These are phyloP conservation scores for Falciphora oryzae DNA, from an alignment of 2,329 filamentous ascomycete species.

Conservation along the genomic window DNA sequence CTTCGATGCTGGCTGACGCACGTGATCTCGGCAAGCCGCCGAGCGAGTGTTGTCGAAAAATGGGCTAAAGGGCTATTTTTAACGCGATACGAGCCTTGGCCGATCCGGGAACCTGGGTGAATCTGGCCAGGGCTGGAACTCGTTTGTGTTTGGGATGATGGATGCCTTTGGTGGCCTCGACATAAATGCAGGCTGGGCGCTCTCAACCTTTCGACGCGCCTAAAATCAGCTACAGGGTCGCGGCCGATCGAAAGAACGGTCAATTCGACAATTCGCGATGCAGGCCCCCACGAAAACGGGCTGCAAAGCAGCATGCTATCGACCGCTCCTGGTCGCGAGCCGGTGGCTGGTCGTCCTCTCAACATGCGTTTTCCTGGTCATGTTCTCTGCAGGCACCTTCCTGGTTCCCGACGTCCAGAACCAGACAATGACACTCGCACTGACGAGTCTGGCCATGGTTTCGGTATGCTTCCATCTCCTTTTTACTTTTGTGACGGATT, in stretches of 20 bases:
- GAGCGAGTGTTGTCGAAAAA: too few relatives aligned
- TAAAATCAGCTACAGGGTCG: too few relatives aligned
- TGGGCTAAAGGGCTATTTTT: neutral
- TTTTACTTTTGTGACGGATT: too few relatives aligned
- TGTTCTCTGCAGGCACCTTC: constrained; percentile 7
- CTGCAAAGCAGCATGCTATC: neutral
- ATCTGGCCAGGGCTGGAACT: neutral
- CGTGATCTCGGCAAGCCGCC: neutral
- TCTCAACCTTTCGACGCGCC: neutral
- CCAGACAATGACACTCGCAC: neutral
- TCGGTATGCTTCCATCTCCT: neutral
- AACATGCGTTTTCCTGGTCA: neutral
- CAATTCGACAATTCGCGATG: neutral
- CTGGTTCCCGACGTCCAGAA: neutral
- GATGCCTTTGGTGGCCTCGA: neutral
- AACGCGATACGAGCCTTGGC: neutral
- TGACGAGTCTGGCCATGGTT: constrained; percentile 8
- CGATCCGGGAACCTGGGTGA: neutral
- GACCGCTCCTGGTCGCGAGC: constrained; percentile 3
- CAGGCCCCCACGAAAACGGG: neutral
- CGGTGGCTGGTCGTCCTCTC: neutral
- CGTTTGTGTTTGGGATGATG: neutral
- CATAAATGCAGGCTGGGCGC: neutral
- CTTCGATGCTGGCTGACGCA: neutral
- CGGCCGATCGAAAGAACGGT: too few relatives aligned